Conservation (phyloP, 768 basidiomycete genomes). For the Mycena galericulata region DNA sequence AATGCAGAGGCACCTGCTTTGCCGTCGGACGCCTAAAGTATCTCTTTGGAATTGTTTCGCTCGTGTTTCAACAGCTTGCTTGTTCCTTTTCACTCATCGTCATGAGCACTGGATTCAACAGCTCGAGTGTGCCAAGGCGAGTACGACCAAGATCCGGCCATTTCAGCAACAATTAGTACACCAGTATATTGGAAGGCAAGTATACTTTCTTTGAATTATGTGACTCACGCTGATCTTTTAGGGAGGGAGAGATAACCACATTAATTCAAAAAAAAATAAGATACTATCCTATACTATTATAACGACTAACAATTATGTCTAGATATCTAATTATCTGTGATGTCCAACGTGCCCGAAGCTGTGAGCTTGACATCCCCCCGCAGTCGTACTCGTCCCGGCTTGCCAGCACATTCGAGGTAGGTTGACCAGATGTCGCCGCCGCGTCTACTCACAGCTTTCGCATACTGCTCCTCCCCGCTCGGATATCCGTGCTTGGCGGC, state of each 20-base stretch:
- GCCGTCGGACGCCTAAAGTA: background rate
- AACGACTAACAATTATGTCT: too few relatives aligned
- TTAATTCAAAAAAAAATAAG: too few relatives aligned
- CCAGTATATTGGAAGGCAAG: too few relatives aligned
- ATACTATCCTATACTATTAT: background rate
- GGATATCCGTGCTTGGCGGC: slow-evolving; percentile 5
- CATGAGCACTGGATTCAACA: background rate
- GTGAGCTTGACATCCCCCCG: slow-evolving; percentile 19
- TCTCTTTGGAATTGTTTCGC: background rate
- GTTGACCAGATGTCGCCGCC: slow-evolving; percentile 25
- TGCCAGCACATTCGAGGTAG: background rate
- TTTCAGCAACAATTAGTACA: background rate
- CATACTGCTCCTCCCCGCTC: slow-evolving; percentile 5
- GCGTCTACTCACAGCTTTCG: slow-evolving; percentile 21
- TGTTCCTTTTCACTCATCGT: background rate
- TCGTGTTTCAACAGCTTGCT: background rate
- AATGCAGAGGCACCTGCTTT: background rate
- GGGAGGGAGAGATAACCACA: too few relatives aligned
- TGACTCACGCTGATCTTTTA: too few relatives aligned
- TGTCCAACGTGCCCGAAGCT: slow-evolving; percentile 9
- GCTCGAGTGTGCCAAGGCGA: background rate
- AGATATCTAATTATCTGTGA: too few relatives aligned
- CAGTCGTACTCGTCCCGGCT: background rate
- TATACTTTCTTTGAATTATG: too few relatives aligned
- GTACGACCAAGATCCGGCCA: too few relatives aligned